phyloP scores from a whole-genome alignment of 2,329 filamentous ascomycete species.

The Aspergillus versicolor region DNA sequence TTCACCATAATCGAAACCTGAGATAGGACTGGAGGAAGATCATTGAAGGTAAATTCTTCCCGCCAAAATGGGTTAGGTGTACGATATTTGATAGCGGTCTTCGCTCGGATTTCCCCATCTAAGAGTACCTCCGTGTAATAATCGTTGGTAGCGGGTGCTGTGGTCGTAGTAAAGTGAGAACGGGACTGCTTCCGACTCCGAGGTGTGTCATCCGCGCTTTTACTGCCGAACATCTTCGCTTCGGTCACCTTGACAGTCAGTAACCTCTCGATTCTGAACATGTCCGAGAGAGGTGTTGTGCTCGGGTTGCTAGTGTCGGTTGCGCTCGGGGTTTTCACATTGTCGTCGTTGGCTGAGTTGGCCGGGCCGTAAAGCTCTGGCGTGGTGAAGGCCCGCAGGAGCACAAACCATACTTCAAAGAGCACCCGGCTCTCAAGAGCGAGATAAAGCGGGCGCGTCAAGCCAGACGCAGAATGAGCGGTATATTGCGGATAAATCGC shows the following conservation, averaged over 20 bases:
- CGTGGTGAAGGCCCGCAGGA: conserved; percentile 85
- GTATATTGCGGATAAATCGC: conserved; percentile 95
- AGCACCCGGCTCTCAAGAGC: conserved; percentile 81
- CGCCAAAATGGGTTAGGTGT: conserved; percentile 50
- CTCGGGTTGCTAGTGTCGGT: conserved; percentile 26
- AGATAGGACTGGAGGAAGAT: conserved; percentile 49
- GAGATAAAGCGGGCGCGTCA: conserved; percentile 85
- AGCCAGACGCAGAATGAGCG: conserved; percentile 68
- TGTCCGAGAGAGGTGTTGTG: conserved; percentile 50
- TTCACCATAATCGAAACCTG: conserved; percentile 48
- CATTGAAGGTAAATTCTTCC: conserved; percentile 48
- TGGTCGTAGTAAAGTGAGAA: conserved; percentile 27
- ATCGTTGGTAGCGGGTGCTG: conserved; percentile 35
- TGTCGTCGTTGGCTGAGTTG: conserved; percentile 41
- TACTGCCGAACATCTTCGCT: conserved; percentile 52
- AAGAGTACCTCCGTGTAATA: conserved; percentile 51
- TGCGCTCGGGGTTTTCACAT: conserved; percentile 33
- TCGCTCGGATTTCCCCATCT: conserved; percentile 49
- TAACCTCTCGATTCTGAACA: conserved; percentile 66
- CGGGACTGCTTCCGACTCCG: conserved; percentile 36
- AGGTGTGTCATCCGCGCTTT: conserved; percentile 31
- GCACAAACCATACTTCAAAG: conserved; percentile 97
- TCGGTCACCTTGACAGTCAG: conserved; percentile 62
- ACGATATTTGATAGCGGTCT: conserved; percentile 48
- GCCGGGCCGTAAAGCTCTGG: conserved; percentile 83